These are phyloP conservation scores for Aureococcus anophagefferens DNA, from an alignment of 108 stramenopile genomes.

Conservation along the genomic window DNA sequence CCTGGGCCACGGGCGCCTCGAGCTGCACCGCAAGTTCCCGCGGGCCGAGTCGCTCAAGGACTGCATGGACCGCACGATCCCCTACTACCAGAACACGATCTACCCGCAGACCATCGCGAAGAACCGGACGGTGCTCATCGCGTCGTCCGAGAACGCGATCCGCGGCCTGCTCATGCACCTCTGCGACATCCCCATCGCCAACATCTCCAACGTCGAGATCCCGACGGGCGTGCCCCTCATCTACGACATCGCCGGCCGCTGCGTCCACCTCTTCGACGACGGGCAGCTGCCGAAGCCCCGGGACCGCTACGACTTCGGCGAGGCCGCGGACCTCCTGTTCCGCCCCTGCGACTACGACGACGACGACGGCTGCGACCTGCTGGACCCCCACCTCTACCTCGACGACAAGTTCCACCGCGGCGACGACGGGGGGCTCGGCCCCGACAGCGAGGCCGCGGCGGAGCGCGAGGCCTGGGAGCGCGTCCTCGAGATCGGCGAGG, in stretches of 20 bases:
- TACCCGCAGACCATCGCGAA: slow-evolving; percentile 74
- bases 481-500: not conserved
- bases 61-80: slow-evolving; percentile 79
- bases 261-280: slow-evolving; percentile 72
- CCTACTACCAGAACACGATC: slow-evolving; percentile 76
- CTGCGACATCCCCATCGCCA: slow-evolving; percentile 85
- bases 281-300: slow-evolving; percentile 65
- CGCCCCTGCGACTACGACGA: slow-evolving; percentile 58
- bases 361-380: slow-evolving; percentile 13
- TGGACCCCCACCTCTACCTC: not conserved
- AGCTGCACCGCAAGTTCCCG: slow-evolving; percentile 64
- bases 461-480: not conserved
- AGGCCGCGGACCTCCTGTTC: slow-evolving; percentile 66
- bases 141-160: slow-evolving; percentile 94
- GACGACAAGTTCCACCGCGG: not conserved
- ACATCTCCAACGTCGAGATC: slow-evolving; percentile 80
- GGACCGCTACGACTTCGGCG: slow-evolving; percentile 73
- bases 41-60: slow-evolving; percentile 78
- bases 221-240: slow-evolving; percentile 93
- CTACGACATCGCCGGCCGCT: slow-evolving; percentile 64
- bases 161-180: slow-evolving; percentile 93
- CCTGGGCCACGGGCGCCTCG: slow-evolving; percentile 54
- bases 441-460: not conserved
- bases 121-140: slow-evolving; percentile 87
- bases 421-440: not conserved